Evolutionary conservation across 805 yeast genomes (phyloP), one percentile per base, ranked within the genome.

Genomic region (Candida incommunis): DNA sequence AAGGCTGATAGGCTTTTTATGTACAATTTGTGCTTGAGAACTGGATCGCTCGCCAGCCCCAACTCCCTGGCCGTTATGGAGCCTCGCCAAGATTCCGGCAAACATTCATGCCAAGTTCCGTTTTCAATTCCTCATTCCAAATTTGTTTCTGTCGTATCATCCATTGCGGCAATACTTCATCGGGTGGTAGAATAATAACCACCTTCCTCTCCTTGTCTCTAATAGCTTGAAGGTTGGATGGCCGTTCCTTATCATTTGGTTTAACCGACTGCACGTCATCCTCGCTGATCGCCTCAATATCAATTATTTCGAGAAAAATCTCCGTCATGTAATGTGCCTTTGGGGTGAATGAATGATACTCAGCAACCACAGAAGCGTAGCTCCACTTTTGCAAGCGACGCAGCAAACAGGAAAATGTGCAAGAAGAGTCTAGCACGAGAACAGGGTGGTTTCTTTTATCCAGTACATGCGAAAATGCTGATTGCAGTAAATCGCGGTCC

Each of bases 351-450:
- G 83, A 69, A 44, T 95, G 68, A 62, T 86, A 92, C 60, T 90
- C 97, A 54, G 80, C 81, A 21, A 87, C 73, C 3, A 90, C 76
- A 18, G 94, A 80, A 22, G 88, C 76, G 57, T 82, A 81, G 53
- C 78, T 80, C 97, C 96, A 90, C 62, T 82, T 82, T 61, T 85
- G 92, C 34, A 88, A 68, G 58, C 81, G 79, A 43, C 98, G 68
- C 26, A 92, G 63, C 2, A 88, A 68, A 0, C 96, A 96, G 9
- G 86, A 75, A 18, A 88, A 70, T 11, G 92, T 76, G 47, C 82
- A 80, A 4, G 88, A 79, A 31, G 82, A 74, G 57, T 92, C 97
- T 21, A 92, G 76, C 13, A 90, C 60, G 41, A 90, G 65, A 3
- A 83, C 59, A 44, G 87, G 87, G 54, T 81, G 78, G 51, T 80